A percentile compares a stretch with the other conserved stretches of the same genome.
Conservation (phyloP, 2,329 filamentous ascomycete species). For the Cordyceps fumosorosea region DNA sequence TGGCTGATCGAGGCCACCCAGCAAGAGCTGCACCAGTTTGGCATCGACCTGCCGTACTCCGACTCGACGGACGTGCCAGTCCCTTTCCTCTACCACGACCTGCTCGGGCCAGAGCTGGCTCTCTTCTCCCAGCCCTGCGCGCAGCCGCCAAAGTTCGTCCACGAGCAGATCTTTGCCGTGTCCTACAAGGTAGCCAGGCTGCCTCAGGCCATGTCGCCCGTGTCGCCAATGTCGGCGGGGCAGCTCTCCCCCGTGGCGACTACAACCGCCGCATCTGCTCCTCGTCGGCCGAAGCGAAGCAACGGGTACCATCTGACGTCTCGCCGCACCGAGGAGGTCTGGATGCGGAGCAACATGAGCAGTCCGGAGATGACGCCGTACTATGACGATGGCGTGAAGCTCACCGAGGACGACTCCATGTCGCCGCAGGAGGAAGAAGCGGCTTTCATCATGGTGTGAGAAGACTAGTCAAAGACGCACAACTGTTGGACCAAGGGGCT, state of each 20-base stretch:
- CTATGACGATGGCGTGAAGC: conserved; percentile 2
- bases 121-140: not conserved
- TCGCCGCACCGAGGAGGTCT: not conserved
- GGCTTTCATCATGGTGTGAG: conserved; percentile 7
- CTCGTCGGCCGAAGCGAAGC: conserved; percentile 7
- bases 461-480: not conserved
- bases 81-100: conserved; percentile 11
- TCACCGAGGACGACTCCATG: not conserved
- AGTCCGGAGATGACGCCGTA: conserved; percentile 1
- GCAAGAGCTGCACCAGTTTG: conserved; percentile 2
- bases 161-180: conserved; percentile 11
- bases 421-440: not conserved
- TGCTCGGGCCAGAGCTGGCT: conserved; percentile 5
- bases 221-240: not conserved
- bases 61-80: not conserved
- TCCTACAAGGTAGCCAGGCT: conserved; percentile 10
- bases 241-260: not conserved
- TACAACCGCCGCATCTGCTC: not conserved
- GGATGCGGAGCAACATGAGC: conserved; percentile 3
- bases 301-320: conserved; percentile 7
- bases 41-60: not conserved
- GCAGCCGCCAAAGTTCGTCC: not conserved
- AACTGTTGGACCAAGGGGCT: no score
- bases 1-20: conserved; percentile 7
- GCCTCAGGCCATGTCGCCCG: not conserved